Evolutionary conservation across 768 basidiomycete species (phyloP).

Genomic region (Nidula microcarpa): DNA sequence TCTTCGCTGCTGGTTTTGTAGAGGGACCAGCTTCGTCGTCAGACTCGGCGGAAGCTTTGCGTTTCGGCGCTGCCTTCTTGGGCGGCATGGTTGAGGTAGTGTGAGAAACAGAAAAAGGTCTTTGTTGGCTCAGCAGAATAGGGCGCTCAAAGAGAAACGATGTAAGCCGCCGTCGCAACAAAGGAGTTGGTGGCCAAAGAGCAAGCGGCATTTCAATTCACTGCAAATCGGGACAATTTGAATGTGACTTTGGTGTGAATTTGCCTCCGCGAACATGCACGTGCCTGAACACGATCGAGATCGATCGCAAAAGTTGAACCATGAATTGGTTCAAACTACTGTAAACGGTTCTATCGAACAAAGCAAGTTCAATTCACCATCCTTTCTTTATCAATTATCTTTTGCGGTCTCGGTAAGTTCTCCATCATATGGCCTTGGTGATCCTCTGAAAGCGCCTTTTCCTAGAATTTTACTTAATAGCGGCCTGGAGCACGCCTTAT

Average conservation of each 20-base stretch:
- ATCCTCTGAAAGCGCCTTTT: too few species aligned
- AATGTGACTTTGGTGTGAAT: too few species aligned
- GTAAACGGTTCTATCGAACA: not conserved
- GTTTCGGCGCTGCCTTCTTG: constrained; percentile 3
- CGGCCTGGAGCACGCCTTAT: not conserved
- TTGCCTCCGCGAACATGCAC: too few species aligned
- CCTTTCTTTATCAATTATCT: not conserved
- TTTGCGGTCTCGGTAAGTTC: not conserved
- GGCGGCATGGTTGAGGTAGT: not conserved
- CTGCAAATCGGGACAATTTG: too few species aligned
- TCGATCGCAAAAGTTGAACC: not conserved
- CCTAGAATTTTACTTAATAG: not conserved
- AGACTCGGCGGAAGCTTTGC: constrained; percentile 8
- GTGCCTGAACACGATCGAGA: too few species aligned
- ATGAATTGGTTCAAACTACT: not conserved
- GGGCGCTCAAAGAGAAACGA: not conserved
- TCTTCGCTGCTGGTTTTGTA: constrained; percentile 12
- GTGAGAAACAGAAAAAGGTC: not conserved
- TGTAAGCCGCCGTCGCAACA: not conserved
- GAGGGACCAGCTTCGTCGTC: constrained; percentile 21
- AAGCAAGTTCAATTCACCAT: not conserved
- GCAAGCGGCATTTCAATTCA: too few species aligned
- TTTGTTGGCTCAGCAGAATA: not conserved
- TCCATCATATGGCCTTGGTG: not conserved
- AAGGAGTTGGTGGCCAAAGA: too few species aligned